A percentile compares a stretch with the other conserved stretches of the same genome.
Evolutionary conservation across 2,329 filamentous ascomycete species (phyloP).

Genomic region (Diaporthe citri): DNA sequence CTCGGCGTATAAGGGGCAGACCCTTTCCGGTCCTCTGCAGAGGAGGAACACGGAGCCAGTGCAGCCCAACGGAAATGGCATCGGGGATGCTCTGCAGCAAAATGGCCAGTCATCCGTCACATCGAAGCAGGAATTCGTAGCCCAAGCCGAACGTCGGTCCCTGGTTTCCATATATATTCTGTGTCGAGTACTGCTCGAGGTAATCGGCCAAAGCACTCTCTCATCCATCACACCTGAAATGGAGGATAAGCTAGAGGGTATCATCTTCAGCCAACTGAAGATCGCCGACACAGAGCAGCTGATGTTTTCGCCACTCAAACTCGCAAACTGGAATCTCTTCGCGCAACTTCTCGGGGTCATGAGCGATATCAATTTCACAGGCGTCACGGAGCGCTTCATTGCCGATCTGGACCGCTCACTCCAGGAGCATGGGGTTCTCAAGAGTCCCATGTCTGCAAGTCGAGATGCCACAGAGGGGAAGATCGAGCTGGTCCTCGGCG

Average conservation of each 20-base stretch:
- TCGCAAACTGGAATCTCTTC: conserved; percentile 97
- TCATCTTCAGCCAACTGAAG: conserved; percentile 96
- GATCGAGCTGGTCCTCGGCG: conserved; percentile 87
- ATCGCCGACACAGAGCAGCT: conserved; percentile 87
- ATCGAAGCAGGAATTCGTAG: conserved; percentile 77
- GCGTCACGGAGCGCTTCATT: conserved; percentile 85
- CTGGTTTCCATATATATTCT: conserved; percentile 97
- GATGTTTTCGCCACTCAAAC: conserved; percentile 81
- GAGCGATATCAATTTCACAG: conserved; percentile 91
- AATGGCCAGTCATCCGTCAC: conserved; percentile 57
- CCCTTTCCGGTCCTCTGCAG: conserved; percentile 62
- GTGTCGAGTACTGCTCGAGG: conserved; percentile 92
- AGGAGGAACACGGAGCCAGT: conserved; percentile 82
- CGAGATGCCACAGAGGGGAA: conserved; percentile 81
- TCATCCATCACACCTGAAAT: conserved; percentile 88
- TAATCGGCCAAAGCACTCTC: conserved; percentile 90
- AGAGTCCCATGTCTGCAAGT: conserved; percentile 69
- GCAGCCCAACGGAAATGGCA: conserved; percentile 54
- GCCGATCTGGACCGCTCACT: conserved; percentile 83
- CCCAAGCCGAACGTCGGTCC: conserved; percentile 87
- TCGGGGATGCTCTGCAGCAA: conserved; percentile 48
- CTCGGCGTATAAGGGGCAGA: conserved; percentile 35
- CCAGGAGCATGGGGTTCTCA: conserved; percentile 76
- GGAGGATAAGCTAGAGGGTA: conserved; percentile 92
- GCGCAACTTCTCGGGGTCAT: conserved; percentile 94